Conservation (phyloP, 257 asterid genomes). For the Perilla frutescens region DNA sequence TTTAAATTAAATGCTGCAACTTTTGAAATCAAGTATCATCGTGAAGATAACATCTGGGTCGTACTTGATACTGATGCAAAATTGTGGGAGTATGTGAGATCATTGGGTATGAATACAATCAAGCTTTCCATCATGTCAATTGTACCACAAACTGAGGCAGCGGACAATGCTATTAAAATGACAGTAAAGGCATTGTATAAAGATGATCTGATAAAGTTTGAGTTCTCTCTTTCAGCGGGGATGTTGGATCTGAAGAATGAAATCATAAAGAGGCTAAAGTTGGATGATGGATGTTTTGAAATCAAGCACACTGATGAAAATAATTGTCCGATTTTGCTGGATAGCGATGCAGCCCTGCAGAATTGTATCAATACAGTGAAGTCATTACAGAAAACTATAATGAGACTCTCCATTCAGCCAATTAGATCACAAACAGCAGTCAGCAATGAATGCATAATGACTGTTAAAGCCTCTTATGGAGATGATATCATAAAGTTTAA, state of each 20-base stretch:
- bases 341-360: conserved; percentile 49
- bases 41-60: conserved; percentile 54
- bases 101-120: neutral
- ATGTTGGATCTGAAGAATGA: conserved; percentile 47
- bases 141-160: neutral
- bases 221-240: conserved; percentile 38
- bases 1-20: conserved; percentile 49
- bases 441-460: conserved; percentile 27
- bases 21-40: conserved; percentile 50
- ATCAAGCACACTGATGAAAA: conserved; percentile 58
- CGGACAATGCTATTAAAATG: conserved; percentile 18
- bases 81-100: conserved; percentile 34
- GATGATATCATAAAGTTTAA: conserved; percentile 56
- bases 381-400: neutral
- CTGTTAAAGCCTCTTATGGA: conserved; percentile 53
- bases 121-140: neutral
- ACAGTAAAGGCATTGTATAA: conserved; percentile 52
- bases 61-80: conserved; percentile 49
- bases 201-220: conserved; percentile 56
- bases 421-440: neutral
- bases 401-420: conserved; percentile 15
- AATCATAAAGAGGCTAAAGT: conserved; percentile 51
- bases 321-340: conserved; percentile 48
- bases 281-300: conserved; percentile 51
- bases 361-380: conserved; percentile 25